Conservation (phyloP, 2,329 filamentous ascomycete genomes). For the Colletotrichum lini region DNA sequence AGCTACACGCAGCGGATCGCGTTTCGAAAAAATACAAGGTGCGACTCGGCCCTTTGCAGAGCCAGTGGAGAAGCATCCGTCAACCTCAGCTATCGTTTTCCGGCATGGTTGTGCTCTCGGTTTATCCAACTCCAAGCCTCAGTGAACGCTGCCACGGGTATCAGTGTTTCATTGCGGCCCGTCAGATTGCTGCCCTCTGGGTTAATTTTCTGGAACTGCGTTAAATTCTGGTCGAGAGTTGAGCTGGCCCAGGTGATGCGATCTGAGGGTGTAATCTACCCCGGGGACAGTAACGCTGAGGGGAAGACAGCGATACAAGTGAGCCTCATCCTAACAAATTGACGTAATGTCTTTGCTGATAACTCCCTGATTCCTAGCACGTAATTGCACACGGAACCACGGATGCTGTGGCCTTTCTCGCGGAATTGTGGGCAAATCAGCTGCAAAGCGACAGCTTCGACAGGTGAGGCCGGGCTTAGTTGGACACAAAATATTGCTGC, state of each 20-base stretch:
- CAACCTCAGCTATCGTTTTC: not conserved
- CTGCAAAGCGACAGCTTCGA: not conserved
- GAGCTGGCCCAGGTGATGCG: not conserved
- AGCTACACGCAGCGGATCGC: not conserved
- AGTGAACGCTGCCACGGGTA: accelerated
- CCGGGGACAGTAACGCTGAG: not conserved
- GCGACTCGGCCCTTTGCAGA: not conserved
- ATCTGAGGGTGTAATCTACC: not conserved
- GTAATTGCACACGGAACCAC: not conserved
- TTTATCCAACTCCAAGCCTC: not conserved
- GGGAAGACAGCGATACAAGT: not conserved
- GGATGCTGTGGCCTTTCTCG: not conserved
- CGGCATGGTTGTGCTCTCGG: conserved; percentile 8
- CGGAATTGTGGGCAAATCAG: not conserved
- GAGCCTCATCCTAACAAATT: not conserved
- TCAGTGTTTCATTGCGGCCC: not conserved
- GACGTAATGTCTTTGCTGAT: accelerated
- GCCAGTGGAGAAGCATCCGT: not conserved
- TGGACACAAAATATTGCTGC: too few relatives aligned
- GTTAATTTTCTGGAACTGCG: accelerated
- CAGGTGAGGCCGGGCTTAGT: not conserved
- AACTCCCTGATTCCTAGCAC: not conserved
- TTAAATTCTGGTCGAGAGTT: accelerated
- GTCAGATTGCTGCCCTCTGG: accelerated
- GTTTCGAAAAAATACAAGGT: accelerated